A percentile compares a stretch with the other conserved stretches of the same genome.
Conservation (phyloP, 768 basidiomycete genomes). For the Boletus fagicola region DNA sequence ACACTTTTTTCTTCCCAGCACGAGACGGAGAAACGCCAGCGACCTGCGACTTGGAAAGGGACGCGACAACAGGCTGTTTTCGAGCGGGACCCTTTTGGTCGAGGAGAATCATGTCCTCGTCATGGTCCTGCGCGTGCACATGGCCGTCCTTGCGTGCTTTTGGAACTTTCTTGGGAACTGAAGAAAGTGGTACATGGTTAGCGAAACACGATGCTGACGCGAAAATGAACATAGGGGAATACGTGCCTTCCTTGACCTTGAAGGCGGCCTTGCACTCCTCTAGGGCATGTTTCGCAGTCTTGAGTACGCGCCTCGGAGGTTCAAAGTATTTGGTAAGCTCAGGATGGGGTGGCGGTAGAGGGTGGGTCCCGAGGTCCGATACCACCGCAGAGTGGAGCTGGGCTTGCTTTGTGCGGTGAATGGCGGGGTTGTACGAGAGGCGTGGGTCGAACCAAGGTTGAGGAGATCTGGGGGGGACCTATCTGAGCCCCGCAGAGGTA, state of each 20-base stretch:
- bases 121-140: slow-evolving; percentile 58
- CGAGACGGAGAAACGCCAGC: slow-evolving; percentile 1
- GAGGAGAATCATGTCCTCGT: slow-evolving; percentile 58
- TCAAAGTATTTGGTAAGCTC: slow-evolving; percentile 83
- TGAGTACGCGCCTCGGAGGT: slow-evolving; percentile 66
- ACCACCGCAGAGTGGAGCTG: slow-evolving; percentile 85
- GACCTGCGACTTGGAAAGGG: slow-evolving; percentile 8
- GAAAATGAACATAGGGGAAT: background rate
- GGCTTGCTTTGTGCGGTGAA: slow-evolving; percentile 92
- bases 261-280: slow-evolving; percentile 63
- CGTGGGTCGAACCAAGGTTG: slow-evolving; percentile 74
- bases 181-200: background rate
- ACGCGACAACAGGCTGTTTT: slow-evolving; percentile 14
- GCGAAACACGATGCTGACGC: background rate
- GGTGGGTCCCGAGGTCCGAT: slow-evolving; percentile 66
- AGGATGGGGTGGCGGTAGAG: slow-evolving; percentile 82
- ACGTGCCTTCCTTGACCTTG: slow-evolving; percentile 75
- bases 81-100: slow-evolving; percentile 32
- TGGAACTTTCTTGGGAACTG: slow-evolving; percentile 64
- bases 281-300: slow-evolving; percentile 53
- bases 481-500: slow-evolving; percentile 1
- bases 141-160: slow-evolving; percentile 62
- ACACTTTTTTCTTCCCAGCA: slow-evolving; percentile 16
- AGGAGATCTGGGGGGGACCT: slow-evolving; percentile 44
- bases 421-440: slow-evolving; percentile 81